Percentiles rank a stretch among this genome's conserved stretches.
These are phyloP conservation scores for Nicotiana paniculata DNA, from an alignment of 257 asterid species.

Conservation along the genomic window DNA sequence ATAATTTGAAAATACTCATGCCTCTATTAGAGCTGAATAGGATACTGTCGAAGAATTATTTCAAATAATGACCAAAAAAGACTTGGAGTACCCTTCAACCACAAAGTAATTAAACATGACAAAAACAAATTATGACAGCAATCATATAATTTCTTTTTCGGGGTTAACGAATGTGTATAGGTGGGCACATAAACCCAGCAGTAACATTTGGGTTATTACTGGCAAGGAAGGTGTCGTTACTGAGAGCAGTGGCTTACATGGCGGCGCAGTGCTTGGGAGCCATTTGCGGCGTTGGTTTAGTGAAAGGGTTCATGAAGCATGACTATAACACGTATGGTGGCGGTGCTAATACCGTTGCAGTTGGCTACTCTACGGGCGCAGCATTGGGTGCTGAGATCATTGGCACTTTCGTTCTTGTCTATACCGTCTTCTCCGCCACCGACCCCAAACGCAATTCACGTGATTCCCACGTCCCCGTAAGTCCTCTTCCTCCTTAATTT, in stretches of 20 bases:
- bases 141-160: no score
- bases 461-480: slow-evolving; percentile 22
- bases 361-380: slow-evolving; percentile 9
- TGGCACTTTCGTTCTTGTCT: slow-evolving; percentile 16
- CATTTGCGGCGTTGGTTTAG: slow-evolving; percentile 15
- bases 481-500: not conserved
- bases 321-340: slow-evolving; percentile 8
- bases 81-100: no score
- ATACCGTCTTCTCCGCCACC: slow-evolving; percentile 18
- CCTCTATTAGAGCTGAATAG: no score
- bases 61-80: no score
- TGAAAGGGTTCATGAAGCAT: slow-evolving; percentile 9
- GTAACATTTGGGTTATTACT: slow-evolving; percentile 19
- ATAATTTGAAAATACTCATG: no score
- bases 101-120: not conserved
- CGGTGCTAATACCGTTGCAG: slow-evolving; percentile 14
- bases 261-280: slow-evolving; percentile 19
- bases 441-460: slow-evolving; percentile 19
- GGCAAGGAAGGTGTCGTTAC: slow-evolving; percentile 15
- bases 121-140: not conserved
- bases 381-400: slow-evolving; percentile 18
- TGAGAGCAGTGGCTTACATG: slow-evolving; percentile 10
- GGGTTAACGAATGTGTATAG: not conserved
- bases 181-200: slow-evolving; percentile 22
- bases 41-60: no score